A percentile compares a stretch with the other conserved stretches of the same genome.
Evolutionary conservation across 345 rosid genomes (phyloP).

Genomic region (Passiflora organensis): DNA sequence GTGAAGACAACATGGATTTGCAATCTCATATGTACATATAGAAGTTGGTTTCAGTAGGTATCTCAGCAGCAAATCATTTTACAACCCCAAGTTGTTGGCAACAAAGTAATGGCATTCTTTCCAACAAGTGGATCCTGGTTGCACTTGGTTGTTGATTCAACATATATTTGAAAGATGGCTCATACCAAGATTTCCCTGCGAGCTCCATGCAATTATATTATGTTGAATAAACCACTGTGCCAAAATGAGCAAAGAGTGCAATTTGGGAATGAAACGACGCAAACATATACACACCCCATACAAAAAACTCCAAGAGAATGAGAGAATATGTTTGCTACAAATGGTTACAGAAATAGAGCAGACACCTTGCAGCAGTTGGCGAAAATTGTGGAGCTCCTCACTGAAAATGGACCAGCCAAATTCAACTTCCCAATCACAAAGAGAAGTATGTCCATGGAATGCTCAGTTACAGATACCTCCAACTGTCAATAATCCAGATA

Average conservation of each 20-base stretch:
- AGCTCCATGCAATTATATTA: not conserved
- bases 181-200: constrained; percentile 2
- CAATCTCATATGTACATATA: too few relatives aligned
- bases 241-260: too few relatives aligned
- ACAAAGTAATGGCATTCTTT: not conserved
- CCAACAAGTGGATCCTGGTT: not conserved
- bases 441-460: constrained; percentile 75
- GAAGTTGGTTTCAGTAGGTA: too few relatives aligned
- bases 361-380: constrained; percentile 94
- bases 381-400: constrained; percentile 55
- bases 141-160: not conserved
- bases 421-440: constrained; percentile 67
- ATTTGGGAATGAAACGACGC: not conserved
- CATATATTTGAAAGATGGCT: not conserved
- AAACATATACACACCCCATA: not conserved
- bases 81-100: not conserved
- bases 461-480: constrained; percentile 65
- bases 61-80: too few relatives aligned
- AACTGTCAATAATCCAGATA: constrained; percentile 45
- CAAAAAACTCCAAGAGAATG: too few relatives aligned
- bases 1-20: too few relatives aligned
- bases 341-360: not conserved
- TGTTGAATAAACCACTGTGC: not conserved
- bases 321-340: not conserved
- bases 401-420: constrained; percentile 84